Evolutionary conservation across 768 basidiomycete genomes (phyloP).

Genomic region (Polyporus arcularius): DNA sequence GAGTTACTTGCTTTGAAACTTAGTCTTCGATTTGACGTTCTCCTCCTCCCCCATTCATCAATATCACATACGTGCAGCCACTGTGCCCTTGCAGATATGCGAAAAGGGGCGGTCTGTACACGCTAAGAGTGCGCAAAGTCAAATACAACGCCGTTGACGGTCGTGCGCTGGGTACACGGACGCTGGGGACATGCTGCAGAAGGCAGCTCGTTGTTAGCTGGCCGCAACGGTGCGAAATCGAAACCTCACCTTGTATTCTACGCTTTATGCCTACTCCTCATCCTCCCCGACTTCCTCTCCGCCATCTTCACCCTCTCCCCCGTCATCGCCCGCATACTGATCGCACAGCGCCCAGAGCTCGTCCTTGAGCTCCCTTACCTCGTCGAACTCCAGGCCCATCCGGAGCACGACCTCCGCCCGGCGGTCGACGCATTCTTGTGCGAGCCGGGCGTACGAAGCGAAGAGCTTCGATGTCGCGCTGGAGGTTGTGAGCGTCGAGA

Average conservation of each 20-base stretch:
- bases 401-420: conserved; percentile 36
- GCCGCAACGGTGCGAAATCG: not conserved
- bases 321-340: conserved; percentile 35
- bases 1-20: too few species aligned
- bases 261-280: conserved; percentile 22
- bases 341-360: conserved; percentile 64
- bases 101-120: too few species aligned
- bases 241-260: not conserved
- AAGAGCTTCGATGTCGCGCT: conserved; percentile 44
- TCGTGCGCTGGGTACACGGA: too few species aligned
- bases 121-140: too few species aligned
- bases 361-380: conserved; percentile 55
- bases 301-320: conserved; percentile 22
- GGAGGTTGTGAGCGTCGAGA: conserved; percentile 51
- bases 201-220: not conserved
- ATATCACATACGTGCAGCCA: too few species aligned
- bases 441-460: conserved; percentile 51
- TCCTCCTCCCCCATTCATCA: too few species aligned
- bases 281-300: conserved; percentile 30
- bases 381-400: conserved; percentile 52
- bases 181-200: not conserved
- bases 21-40: too few species aligned
- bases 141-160: too few species aligned
- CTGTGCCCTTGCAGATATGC: too few species aligned
- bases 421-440: conserved; percentile 45